Evolutionary conservation across 306 rosid genomes (phyloP).

Genomic region (Arachis hypogaea): DNA sequence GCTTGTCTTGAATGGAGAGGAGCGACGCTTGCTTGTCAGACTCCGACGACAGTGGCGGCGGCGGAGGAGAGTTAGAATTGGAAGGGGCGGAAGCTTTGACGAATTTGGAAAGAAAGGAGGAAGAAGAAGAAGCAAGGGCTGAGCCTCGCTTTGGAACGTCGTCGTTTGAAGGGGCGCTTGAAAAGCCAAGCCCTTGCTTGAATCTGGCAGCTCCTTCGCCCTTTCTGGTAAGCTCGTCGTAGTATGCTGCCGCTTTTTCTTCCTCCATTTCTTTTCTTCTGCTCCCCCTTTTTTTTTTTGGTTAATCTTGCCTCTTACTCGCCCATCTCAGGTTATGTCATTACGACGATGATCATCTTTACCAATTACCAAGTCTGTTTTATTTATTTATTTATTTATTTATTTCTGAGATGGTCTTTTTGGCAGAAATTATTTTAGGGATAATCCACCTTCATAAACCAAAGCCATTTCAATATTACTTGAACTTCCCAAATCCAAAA

Average conservation of each 20-base stretch:
- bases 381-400: too few relatives aligned
- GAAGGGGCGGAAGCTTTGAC: slow-evolving; percentile 76
- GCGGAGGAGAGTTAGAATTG: slow-evolving; percentile 1
- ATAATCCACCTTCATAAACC: too few relatives aligned
- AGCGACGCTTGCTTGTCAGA: slow-evolving; percentile 60
- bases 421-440: too few relatives aligned
- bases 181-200: slow-evolving; percentile 89
- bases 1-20: slow-evolving; percentile 76
- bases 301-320: neutral
- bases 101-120: slow-evolving; percentile 79
- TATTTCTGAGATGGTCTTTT: too few relatives aligned
- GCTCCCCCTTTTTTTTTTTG: neutral
- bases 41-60: slow-evolving; percentile 40
- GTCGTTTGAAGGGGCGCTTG: slow-evolving; percentile 49
- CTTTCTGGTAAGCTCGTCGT: slow-evolving; percentile 78
- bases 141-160: slow-evolving; percentile 54
- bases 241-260: slow-evolving; percentile 89
- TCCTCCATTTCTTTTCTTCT: slow-evolving; percentile 66
- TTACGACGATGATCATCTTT: too few relatives aligned
- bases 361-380: too few relatives aligned
- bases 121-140: slow-evolving; percentile 54
- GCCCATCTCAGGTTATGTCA: too few relatives aligned
- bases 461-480: too few relatives aligned
- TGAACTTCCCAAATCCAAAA: too few relatives aligned
- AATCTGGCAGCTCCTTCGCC: slow-evolving; percentile 90